Evolutionary conservation across 164 flowering plant species (phyloP).

Genomic region (Aristolochia contorta): DNA sequence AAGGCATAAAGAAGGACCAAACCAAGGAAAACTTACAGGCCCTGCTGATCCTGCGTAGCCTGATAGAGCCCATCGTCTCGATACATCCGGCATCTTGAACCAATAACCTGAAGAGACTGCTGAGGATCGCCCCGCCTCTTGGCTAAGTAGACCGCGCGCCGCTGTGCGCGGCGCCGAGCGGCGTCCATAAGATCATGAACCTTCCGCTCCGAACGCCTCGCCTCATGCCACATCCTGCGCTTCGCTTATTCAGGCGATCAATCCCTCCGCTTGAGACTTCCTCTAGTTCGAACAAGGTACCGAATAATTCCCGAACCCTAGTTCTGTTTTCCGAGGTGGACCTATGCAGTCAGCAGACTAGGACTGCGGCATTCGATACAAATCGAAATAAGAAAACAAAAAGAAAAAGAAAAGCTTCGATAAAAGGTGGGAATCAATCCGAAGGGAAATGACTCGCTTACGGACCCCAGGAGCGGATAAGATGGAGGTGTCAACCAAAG

Average conservation of each 20-base stretch:
- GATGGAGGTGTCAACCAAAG: too few relatives aligned
- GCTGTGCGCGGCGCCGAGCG: conserved; percentile 89
- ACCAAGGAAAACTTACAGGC: conserved; percentile 40
- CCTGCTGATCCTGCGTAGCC: conserved; percentile 86
- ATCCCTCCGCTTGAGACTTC: too few relatives aligned
- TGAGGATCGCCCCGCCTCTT: conserved; percentile 92
- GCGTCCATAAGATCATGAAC: conserved; percentile 99
- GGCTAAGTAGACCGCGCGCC: conserved; percentile 83
- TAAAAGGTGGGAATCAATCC: too few relatives aligned
- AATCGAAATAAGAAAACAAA: too few relatives aligned
- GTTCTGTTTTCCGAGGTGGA: too few relatives aligned
- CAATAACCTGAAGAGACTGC: conserved; percentile 60
- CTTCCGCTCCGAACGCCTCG: conserved; percentile 86
- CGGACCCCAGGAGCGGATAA: too few relatives aligned
- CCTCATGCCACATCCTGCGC: conserved; percentile 89
- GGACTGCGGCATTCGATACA: too few relatives aligned
- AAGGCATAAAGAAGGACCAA: background rate
- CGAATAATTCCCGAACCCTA: too few relatives aligned
- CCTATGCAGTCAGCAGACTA: too few relatives aligned
- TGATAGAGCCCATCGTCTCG: conserved; percentile 89
- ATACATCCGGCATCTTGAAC: conserved; percentile 62
- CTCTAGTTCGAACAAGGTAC: too few relatives aligned
- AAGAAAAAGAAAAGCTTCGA: too few relatives aligned
- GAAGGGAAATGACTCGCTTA: too few relatives aligned
- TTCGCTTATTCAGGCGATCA: background rate